Conservation (phyloP, 2,329 filamentous ascomycete species). For the Septoria petroselini region DNA sequence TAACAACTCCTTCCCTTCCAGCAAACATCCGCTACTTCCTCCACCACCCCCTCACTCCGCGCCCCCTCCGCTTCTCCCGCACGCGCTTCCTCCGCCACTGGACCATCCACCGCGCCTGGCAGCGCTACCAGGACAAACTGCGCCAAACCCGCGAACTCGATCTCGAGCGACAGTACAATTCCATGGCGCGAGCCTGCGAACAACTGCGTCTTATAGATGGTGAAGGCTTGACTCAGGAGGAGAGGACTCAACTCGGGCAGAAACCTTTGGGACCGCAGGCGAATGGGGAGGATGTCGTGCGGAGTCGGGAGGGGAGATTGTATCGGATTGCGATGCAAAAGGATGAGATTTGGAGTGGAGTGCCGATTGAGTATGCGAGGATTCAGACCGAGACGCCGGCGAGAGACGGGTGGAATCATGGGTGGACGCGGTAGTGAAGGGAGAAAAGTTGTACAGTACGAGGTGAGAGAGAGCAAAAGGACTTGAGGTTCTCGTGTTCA, state of each 20-base stretch:
- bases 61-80: slow-evolving; percentile 83
- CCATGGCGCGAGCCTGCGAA: slow-evolving; percentile 83
- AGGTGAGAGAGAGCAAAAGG: too few relatives aligned
- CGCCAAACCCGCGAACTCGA: slow-evolving; percentile 64
- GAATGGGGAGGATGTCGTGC: slow-evolving; percentile 45
- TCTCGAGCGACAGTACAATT: slow-evolving; percentile 74
- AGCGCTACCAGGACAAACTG: slow-evolving; percentile 70
- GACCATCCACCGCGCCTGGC: slow-evolving; percentile 97
- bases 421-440: slow-evolving; percentile 65
- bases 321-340: slow-evolving; percentile 90
- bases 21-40: slow-evolving; percentile 68
- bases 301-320: slow-evolving; percentile 56
- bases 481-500: too few relatives aligned
- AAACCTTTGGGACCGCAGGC: slow-evolving; percentile 25
- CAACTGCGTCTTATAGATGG: slow-evolving; percentile 61
- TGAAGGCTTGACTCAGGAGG: slow-evolving; percentile 40
- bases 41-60: slow-evolving; percentile 64
- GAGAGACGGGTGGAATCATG: slow-evolving; percentile 84
- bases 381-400: slow-evolving; percentile 79
- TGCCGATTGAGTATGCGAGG: slow-evolving; percentile 89
- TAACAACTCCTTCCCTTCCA: slow-evolving; percentile 32
- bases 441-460: too few relatives aligned
- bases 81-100: slow-evolving; percentile 88
- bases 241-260: slow-evolving; percentile 27
- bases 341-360: slow-evolving; percentile 73